These are phyloP conservation scores for Draba incana DNA, from an alignment of 345 rosid species.

Conservation along the genomic window DNA sequence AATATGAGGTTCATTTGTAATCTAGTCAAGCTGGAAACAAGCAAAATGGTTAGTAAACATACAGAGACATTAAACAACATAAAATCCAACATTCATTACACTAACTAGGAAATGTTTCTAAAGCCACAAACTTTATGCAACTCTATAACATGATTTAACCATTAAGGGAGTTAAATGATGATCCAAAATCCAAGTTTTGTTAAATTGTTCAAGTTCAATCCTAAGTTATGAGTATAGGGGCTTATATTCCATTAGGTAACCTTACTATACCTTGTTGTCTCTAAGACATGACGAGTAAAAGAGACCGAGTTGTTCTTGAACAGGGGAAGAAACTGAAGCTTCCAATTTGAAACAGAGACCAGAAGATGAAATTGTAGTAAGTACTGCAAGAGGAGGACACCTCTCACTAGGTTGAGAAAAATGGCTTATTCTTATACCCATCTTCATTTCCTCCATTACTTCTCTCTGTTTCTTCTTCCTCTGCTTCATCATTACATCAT, in stretches of 20 bases:
- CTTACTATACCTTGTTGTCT: slow-evolving; percentile 83
- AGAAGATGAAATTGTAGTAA: slow-evolving; percentile 68
- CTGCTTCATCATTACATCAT: slow-evolving; percentile 47
- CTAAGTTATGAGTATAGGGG: background rate
- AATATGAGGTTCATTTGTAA: slow-evolving; percentile 9
- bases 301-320: slow-evolving; percentile 60
- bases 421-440: slow-evolving; percentile 67
- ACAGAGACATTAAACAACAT: slow-evolving; percentile 6
- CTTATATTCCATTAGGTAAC: slow-evolving; percentile 19
- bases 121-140: slow-evolving; percentile 28
- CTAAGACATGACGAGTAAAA: slow-evolving; percentile 80
- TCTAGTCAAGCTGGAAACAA: slow-evolving; percentile 13
- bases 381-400: slow-evolving; percentile 93
- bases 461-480: slow-evolving; percentile 46
- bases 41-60: background rate
- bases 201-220: background rate
- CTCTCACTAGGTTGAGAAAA: slow-evolving; percentile 88
- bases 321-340: slow-evolving; percentile 23
- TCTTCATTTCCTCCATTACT: slow-evolving; percentile 63
- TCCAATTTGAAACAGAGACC: slow-evolving; percentile 97
- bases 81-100: slow-evolving; percentile 7
- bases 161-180: slow-evolving; percentile 6
- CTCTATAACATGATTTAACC: background rate
- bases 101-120: background rate
- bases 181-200: background rate